Evolutionary conservation across 2,329 filamentous ascomycete genomes (phyloP).

Genomic region (Alternaria infectoria): DNA sequence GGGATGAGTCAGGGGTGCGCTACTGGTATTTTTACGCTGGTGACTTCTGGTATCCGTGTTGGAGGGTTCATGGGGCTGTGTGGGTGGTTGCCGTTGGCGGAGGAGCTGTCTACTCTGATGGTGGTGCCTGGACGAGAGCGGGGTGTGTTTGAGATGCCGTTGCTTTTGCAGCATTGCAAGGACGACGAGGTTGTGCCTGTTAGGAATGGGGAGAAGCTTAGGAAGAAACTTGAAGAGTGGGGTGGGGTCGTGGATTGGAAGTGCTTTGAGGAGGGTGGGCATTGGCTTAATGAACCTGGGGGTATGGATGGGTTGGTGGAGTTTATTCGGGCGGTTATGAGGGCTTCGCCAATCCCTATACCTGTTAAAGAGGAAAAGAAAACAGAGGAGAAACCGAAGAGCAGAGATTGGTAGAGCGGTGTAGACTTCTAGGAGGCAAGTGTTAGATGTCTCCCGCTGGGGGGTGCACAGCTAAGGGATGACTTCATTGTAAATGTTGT

Average conservation of each 20-base stretch:
- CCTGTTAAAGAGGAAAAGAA: neutral
- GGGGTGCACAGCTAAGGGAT: neutral
- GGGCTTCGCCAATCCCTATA: neutral
- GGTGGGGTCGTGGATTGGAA: constrained; percentile 49
- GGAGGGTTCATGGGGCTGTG: constrained; percentile 30
- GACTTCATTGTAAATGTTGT: neutral
- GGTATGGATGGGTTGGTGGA: constrained; percentile 55
- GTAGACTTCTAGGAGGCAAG: neutral
- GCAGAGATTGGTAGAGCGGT: neutral
- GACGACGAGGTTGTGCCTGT: constrained; percentile 53
- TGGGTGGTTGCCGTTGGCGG: constrained; percentile 27
- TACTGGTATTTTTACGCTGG: constrained; percentile 18
- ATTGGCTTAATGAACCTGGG: constrained; percentile 58
- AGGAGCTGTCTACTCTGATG: neutral
- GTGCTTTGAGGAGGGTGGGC: constrained; percentile 48
- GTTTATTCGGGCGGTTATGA: constrained; percentile 13
- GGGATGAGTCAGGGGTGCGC: constrained; percentile 37
- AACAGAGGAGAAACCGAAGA: neutral
- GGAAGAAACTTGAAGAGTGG: constrained; percentile 43
- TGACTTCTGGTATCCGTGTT: constrained; percentile 1
- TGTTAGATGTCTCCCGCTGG: neutral
- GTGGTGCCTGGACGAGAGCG: neutral
- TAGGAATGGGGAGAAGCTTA: constrained; percentile 44
- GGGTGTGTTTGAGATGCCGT: constrained; percentile 34
- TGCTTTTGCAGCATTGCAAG: constrained; percentile 54